These are phyloP conservation scores for Oemleria cerasiformis DNA, from an alignment of 306 rosid genomes.

Conservation along the genomic window DNA sequence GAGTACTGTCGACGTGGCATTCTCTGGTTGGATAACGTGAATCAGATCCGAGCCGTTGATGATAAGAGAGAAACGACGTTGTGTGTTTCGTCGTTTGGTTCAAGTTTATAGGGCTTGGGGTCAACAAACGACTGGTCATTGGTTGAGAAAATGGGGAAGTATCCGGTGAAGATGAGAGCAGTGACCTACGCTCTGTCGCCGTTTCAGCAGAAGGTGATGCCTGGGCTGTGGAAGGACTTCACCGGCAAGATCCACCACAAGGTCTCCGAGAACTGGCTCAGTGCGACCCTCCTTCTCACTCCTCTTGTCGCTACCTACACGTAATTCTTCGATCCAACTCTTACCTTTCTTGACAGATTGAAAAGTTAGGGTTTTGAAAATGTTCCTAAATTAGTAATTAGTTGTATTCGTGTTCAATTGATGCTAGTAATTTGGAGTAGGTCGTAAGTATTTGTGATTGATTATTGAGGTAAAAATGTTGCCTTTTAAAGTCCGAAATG, in stretches of 20 bases:
- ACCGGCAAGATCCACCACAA: slow-evolving; percentile 79
- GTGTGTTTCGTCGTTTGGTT: neutral
- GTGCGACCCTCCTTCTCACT: slow-evolving; percentile 57
- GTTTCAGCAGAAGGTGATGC: slow-evolving; percentile 85
- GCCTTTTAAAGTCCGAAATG: neutral
- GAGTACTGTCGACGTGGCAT: neutral
- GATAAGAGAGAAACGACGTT: neutral
- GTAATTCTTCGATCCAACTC: slow-evolving; percentile 26
- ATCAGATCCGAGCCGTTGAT: slow-evolving; percentile 1
- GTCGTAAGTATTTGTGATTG: neutral
- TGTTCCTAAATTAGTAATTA: neutral
- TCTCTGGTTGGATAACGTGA: neutral
- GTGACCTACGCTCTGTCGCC: slow-evolving; percentile 82
- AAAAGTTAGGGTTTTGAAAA: neutral
- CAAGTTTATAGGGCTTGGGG: neutral
- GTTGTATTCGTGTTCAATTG: neutral
- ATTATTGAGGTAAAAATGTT: neutral
- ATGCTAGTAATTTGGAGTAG: neutral
- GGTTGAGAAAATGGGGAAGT: slow-evolving; percentile 55
- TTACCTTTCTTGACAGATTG: neutral
- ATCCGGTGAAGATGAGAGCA: slow-evolving; percentile 64
- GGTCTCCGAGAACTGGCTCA: slow-evolving; percentile 87
- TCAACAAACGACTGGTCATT: neutral
- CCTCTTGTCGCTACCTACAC: slow-evolving; percentile 62
- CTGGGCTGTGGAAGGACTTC: slow-evolving; percentile 78